Evolutionary conservation across 805 yeast genomes (phyloP), one percentile per base, ranked within the genome.

Genomic region (Yarrowia alimentaria): DNA sequence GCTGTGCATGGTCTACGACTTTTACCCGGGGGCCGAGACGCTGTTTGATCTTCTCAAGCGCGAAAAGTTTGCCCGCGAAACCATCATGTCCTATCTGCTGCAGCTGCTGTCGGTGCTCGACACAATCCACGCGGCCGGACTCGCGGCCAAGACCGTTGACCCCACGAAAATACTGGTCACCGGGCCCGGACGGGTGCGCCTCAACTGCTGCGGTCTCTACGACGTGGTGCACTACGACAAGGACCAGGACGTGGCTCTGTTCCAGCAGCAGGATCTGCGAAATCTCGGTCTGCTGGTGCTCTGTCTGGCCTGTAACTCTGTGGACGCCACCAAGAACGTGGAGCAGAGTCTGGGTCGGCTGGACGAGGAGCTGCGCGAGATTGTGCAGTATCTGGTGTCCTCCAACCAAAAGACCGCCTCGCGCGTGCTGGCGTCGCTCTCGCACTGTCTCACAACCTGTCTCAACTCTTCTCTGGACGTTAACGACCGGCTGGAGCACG

Each of bases 1-100:
- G 1, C 72, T 93, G 52, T 75, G 88, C 32, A 70, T 89, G 34
- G 83, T 85, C 4, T 87, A 88, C 66, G 97, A 91, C 61, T 93
- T 80, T 64, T 85, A 76, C 64, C 97, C 99, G 18, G 71, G 79
- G 54, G 76, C 95, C 1, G 70, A 70, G 51, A 85, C 95, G 1
- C 68, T 91, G 40, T 69, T 72, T 52, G 95, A 88, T 55, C 72
- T 75, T 4, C 77, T 73, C 55, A 73, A 57, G 29, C 31, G 33
- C 2, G 79, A 83, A 0, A 89, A 83, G 61, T 43, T 43, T 6
- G 18, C 47, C 2, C 47, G 33, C 13, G 77, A 78, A 7, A 61
- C 78, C 9, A 65, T 91, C 37, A 88, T 97, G 96, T 68, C 70
- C 25, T 86, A 88, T 59, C 65, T 85, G 48, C 74, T 81, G 13